phyloP scores from a whole-genome alignment of 495 filamentous ascomycete genomes.

The Aspergillus cavernicola region DNA sequence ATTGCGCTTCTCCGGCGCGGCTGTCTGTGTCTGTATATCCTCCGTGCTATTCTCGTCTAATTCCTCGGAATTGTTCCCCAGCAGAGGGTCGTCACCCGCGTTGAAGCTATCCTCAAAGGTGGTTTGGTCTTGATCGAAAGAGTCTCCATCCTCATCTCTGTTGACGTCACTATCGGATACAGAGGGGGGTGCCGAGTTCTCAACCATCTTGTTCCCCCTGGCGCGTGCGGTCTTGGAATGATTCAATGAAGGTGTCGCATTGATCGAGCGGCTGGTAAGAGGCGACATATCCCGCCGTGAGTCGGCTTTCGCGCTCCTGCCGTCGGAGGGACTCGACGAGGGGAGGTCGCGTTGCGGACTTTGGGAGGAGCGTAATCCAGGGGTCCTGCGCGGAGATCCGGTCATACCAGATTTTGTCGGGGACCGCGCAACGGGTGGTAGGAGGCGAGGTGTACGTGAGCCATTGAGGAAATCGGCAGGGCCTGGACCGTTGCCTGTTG shows the following conservation, averaged over 20 bases:
- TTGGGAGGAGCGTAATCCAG: constrained; percentile 39
- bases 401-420: constrained; percentile 42
- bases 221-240: constrained; percentile 39
- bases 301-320: constrained; percentile 21
- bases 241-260: constrained; percentile 29
- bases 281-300: constrained; percentile 32
- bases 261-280: constrained; percentile 35
- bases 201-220: constrained; percentile 34
- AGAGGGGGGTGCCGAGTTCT: constrained; percentile 15
- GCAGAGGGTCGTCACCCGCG: constrained; percentile 25
- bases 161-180: constrained; percentile 39
- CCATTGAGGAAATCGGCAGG: constrained; percentile 42
- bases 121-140: constrained; percentile 24
- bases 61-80: constrained; percentile 36
- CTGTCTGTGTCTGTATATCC: constrained; percentile 41
- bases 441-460: constrained; percentile 29
- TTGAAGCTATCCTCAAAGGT: constrained; percentile 28
- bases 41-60: constrained; percentile 55
- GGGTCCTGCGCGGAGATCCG: constrained; percentile 41
- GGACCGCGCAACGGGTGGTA: constrained; percentile 38
- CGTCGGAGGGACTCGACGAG: constrained; percentile 40
- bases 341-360: constrained; percentile 29
- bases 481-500: constrained; percentile 38
- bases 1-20: constrained; percentile 13
- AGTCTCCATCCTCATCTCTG: constrained; percentile 31